A percentile compares a stretch with the other conserved stretches of the same genome.
phyloP scores from a whole-genome alignment of 139 green algal genomes.

The Chlamydomonas incerta region DNA sequence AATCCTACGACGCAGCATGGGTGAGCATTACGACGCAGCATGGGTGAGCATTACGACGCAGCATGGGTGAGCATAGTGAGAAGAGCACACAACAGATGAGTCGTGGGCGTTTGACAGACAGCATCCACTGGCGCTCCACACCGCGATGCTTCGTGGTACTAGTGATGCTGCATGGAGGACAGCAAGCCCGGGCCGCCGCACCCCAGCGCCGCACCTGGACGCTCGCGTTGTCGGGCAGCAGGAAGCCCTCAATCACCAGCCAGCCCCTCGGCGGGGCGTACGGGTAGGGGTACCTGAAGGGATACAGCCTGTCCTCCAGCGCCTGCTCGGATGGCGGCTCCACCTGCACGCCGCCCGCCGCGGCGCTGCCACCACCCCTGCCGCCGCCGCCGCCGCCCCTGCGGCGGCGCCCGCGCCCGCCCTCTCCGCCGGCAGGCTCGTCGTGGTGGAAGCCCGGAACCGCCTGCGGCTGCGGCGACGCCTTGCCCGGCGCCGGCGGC shows the following conservation, averaged over 20 bases:
- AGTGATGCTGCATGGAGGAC: neutral
- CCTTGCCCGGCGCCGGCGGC: neutral
- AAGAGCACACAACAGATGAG: neutral
- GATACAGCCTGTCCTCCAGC: neutral
- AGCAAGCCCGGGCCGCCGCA: no score
- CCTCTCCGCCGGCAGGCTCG: neutral
- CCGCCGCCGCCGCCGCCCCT: neutral
- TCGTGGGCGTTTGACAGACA: no score
- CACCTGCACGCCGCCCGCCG: neutral
- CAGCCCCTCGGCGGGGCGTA: neutral
- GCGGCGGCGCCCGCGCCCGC: neutral
- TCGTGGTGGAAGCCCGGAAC: neutral
- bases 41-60: no score
- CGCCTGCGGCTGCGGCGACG: neutral
- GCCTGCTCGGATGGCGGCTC: neutral
- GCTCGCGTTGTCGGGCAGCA: neutral
- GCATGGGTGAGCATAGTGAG: no score
- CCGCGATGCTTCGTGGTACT: no score
- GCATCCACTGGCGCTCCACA: no score
- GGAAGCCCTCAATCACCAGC: neutral
- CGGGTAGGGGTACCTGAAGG: conserved; percentile 1
- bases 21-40: no score
- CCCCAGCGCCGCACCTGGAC: no score
- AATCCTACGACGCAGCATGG: no score
- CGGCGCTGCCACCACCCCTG: neutral